A percentile compares a stretch with the other conserved stretches of the same genome.
phyloP scores from a whole-genome alignment of 2,329 filamentous ascomycete genomes.

The Septoria petroselini region DNA sequence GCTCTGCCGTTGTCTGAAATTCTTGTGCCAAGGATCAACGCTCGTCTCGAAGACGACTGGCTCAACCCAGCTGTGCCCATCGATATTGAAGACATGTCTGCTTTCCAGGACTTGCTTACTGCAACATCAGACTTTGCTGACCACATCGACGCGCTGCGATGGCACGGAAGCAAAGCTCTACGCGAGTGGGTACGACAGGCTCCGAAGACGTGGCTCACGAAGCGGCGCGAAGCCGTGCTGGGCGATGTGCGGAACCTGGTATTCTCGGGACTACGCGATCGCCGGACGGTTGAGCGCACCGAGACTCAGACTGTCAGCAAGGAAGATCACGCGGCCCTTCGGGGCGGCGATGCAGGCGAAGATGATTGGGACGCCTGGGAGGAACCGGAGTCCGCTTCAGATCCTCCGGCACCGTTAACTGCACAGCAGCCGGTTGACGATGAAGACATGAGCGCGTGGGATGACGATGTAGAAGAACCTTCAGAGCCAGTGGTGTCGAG shows the following conservation, averaged over 20 bases:
- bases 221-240: slow-evolving; percentile 75
- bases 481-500: slow-evolving; percentile 34
- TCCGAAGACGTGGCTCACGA: slow-evolving; percentile 79
- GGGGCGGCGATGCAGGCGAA: slow-evolving; percentile 44
- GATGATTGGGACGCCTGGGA: slow-evolving; percentile 83
- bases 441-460: slow-evolving; percentile 51
- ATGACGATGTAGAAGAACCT: slow-evolving; percentile 31
- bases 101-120: slow-evolving; percentile 69
- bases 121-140: slow-evolving; percentile 63
- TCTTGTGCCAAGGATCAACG: slow-evolving; percentile 67
- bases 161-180: slow-evolving; percentile 61
- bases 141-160: slow-evolving; percentile 60
- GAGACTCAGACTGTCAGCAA: slow-evolving; percentile 77
- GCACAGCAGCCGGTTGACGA: slow-evolving; percentile 38
- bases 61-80: slow-evolving; percentile 73
- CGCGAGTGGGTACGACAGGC: slow-evolving; percentile 77
- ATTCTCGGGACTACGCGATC: slow-evolving; percentile 61
- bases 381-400: slow-evolving; percentile 55
- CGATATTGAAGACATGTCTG: slow-evolving; percentile 65
- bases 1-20: slow-evolving; percentile 59
- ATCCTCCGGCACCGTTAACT: slow-evolving; percentile 34
- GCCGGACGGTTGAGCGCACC: slow-evolving; percentile 73
- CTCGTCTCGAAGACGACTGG: slow-evolving; percentile 69
- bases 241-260: slow-evolving; percentile 70
- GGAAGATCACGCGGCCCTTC: slow-evolving; percentile 58